Percentiles rank a stretch among this genome's conserved stretches.
Conservation (phyloP, 805 yeast species). For the Nakazawaea anatomiae region DNA sequence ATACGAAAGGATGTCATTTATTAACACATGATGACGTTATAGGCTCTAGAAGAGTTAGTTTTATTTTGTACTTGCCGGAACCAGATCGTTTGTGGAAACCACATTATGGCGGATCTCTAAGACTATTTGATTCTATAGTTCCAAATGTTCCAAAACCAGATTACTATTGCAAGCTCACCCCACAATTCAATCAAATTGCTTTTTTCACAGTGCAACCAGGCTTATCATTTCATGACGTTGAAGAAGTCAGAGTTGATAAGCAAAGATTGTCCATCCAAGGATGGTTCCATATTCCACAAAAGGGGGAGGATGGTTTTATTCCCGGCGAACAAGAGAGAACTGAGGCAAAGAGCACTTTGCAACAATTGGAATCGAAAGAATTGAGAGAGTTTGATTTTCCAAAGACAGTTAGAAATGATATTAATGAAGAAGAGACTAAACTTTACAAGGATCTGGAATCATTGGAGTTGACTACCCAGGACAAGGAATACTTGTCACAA, state of each 20-base stretch:
- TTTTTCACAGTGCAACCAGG: slow-evolving; percentile 97
- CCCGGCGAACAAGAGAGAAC: slow-evolving; percentile 79
- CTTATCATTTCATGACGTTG: slow-evolving; percentile 94
- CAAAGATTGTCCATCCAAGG: slow-evolving; percentile 94
- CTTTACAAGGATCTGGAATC: slow-evolving; percentile 21
- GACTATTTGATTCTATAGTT: slow-evolving; percentile 79
- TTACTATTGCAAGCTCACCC: slow-evolving; percentile 61
- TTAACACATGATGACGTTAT: slow-evolving; percentile 97
- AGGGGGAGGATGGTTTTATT: slow-evolving; percentile 80
- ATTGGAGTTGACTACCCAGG: slow-evolving; percentile 29
- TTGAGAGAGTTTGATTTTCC: slow-evolving; percentile 81
- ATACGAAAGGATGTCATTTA: slow-evolving; percentile 88
- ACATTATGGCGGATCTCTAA: slow-evolving; percentile 87
- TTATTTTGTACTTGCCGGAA: slow-evolving; percentile 87
- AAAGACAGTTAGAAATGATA: slow-evolving; percentile 33
- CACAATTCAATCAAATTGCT: slow-evolving; percentile 94
- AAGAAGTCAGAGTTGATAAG: slow-evolving; percentile 88
- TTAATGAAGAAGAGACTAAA: slow-evolving; percentile 28
- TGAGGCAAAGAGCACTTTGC: slow-evolving; percentile 70
- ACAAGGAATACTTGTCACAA: slow-evolving; percentile 41
- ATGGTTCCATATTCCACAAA: slow-evolving; percentile 98
- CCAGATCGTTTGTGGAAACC: slow-evolving; percentile 88
- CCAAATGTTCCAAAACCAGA: slow-evolving; percentile 90
- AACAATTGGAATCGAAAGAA: slow-evolving; percentile 71
- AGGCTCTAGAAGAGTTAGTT: slow-evolving; percentile 89